These are phyloP conservation scores for Eutrema heterophyllum DNA, from an alignment of 345 rosid genomes.

Conservation along the genomic window DNA sequence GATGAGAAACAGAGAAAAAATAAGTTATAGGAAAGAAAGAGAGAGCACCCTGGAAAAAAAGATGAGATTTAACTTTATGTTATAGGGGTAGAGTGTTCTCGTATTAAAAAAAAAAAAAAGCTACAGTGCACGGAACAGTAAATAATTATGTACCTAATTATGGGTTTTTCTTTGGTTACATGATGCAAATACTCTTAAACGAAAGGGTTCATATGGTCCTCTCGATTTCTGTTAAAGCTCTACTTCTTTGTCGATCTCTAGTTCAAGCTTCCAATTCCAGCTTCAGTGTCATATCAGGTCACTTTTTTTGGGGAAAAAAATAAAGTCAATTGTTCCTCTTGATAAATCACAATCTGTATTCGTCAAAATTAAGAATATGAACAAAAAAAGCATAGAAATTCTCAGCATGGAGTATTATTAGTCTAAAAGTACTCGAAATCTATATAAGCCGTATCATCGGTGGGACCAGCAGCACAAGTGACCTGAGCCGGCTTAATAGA, in stretches of 20 bases:
- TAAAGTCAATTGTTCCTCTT: neutral
- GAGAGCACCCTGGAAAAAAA: too few relatives aligned
- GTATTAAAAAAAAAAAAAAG: too few relatives aligned
- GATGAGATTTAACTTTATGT: too few relatives aligned
- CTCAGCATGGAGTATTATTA: neutral
- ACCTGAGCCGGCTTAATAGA: constrained; percentile 18
- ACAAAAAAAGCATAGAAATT: neutral
- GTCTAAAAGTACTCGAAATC: constrained; percentile 68
- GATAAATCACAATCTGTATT: constrained; percentile 19
- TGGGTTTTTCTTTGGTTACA: too few relatives aligned
- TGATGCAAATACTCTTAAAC: too few relatives aligned
- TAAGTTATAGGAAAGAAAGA: too few relatives aligned
- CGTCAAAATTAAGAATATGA: constrained; percentile 28
- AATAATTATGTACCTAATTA: too few relatives aligned
- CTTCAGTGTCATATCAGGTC: neutral
- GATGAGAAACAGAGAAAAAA: too few relatives aligned
- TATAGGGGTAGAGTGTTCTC: too few relatives aligned
- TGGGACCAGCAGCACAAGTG: constrained; percentile 32
- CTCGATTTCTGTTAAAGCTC: neutral
- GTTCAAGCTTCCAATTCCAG: neutral
- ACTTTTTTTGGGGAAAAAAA: neutral
- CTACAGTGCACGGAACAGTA: too few relatives aligned
- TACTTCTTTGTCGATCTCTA: neutral
- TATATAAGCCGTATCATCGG: constrained; percentile 47
- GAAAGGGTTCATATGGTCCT: neutral